phyloP scores from a whole-genome alignment of 192 early-diverging fungal genomes.

The Radiomyces spectabilis region DNA sequence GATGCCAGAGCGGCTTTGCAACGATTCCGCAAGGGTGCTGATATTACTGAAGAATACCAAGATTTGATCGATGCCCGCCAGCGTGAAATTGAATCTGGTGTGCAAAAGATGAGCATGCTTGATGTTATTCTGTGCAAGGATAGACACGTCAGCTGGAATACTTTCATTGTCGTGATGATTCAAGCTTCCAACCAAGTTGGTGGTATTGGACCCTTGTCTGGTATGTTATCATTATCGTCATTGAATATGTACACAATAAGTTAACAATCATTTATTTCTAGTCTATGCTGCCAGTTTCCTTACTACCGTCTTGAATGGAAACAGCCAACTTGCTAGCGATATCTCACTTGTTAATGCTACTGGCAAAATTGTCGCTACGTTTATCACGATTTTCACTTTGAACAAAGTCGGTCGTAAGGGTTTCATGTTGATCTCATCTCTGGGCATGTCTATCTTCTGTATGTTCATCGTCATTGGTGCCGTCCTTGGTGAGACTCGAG shows the following conservation, averaged over 20 bases:
- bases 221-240: too few species aligned
- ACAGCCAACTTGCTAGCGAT: constrained; percentile 37
- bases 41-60: constrained; percentile 56
- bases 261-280: too few species aligned
- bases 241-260: too few species aligned
- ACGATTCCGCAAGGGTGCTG: constrained; percentile 42
- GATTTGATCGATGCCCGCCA: constrained; percentile 45
- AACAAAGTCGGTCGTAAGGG: constrained; percentile 61
- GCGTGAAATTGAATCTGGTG: constrained; percentile 1
- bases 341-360: constrained; percentile 57
- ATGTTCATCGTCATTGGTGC: constrained; percentile 57
- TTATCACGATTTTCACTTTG: constrained; percentile 48
- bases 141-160: constrained; percentile 33
- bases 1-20: constrained; percentile 48
- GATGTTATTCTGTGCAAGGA: constrained; percentile 5
- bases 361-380: constrained; percentile 52
- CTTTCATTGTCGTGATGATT: constrained; percentile 56
- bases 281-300: constrained; percentile 79
- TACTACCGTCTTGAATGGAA: constrained; percentile 43
- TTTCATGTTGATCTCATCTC: constrained; percentile 54
- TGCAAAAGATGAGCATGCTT: not conserved
- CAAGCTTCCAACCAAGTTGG: constrained; percentile 76
- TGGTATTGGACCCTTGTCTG: constrained; percentile 79
- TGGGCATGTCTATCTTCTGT: constrained; percentile 57
- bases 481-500: constrained; percentile 20